A percentile compares a stretch with the other conserved stretches of the same genome.
Evolutionary conservation across 331 rosid genomes (phyloP).

Genomic region (Quercus lobata): DNA sequence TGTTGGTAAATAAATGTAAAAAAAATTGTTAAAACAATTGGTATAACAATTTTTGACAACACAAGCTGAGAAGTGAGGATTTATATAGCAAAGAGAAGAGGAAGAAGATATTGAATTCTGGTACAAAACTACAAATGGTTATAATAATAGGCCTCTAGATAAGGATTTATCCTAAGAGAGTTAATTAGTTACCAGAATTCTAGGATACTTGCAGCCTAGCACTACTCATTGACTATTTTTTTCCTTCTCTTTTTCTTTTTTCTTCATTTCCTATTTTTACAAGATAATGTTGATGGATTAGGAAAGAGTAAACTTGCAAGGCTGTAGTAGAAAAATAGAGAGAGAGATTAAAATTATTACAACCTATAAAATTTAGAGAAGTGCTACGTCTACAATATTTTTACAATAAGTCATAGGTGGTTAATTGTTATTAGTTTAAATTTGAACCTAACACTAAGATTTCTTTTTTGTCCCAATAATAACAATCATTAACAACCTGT

Average conservation of each 20-base stretch:
- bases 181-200: background rate
- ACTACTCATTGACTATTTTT: background rate
- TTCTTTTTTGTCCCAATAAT: no score
- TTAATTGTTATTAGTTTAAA: no score
- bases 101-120: background rate
- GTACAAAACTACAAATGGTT: background rate
- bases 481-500: no score
- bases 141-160: background rate
- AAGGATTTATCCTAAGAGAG: background rate
- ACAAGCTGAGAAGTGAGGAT: background rate
- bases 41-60: no score
- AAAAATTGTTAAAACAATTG: background rate
- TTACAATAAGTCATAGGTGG: no score
- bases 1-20: background rate
- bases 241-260: no score
- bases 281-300: background rate
- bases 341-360: no score
- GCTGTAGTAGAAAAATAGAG: no score
- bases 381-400: no score
- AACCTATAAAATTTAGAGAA: no score
- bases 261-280: background rate
- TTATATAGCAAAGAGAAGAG: background rate
- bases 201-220: background rate
- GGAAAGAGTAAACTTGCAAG: no score
- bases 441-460: no score